phyloP scores from a whole-genome alignment of 768 basidiomycete genomes.

The Rhodotorula paludigena region DNA sequence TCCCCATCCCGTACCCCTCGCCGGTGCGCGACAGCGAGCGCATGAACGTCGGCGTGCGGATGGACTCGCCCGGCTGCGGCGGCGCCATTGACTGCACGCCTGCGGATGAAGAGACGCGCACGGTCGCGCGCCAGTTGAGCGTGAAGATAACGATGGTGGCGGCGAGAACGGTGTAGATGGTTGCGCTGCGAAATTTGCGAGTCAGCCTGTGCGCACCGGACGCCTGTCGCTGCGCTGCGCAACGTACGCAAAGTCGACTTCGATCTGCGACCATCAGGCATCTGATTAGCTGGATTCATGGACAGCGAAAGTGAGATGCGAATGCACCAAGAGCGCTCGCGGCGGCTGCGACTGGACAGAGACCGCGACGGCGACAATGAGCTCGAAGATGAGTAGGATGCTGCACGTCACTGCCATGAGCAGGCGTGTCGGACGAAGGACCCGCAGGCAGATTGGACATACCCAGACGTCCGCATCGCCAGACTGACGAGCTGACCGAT shows the following conservation, averaged over 20 bases:
- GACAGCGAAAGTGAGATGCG: no score
- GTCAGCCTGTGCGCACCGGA: not conserved
- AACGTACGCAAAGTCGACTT: conserved; percentile 2
- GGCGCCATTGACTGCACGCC: not conserved
- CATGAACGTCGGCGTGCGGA: conserved; percentile 6
- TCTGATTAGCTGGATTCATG: not conserved
- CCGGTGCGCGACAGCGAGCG: not conserved
- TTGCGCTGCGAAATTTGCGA: not conserved
- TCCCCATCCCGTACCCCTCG: no score
- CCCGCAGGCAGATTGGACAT: no score
- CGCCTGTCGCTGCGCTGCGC: not conserved
- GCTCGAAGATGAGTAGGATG: conserved; percentile 26
- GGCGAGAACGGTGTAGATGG: conserved; percentile 18
- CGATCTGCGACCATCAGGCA: not conserved
- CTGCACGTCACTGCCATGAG: not conserved
- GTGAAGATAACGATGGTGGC: conserved; percentile 22
- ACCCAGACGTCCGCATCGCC: conserved; percentile 21
- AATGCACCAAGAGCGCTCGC: not conserved
- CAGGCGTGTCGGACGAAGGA: not conserved
- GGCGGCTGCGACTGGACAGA: not conserved
- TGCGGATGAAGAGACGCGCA: not conserved
- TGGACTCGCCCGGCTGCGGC: not conserved
- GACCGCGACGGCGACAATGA: conserved; percentile 22
- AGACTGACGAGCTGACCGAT: conserved; percentile 13
- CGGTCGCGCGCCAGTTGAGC: conserved; percentile 10